Percentiles rank a stretch among this genome's conserved stretches.
These are phyloP conservation scores for Ceriops tagal DNA, from an alignment of 345 rosid genomes.

Conservation along the genomic window DNA sequence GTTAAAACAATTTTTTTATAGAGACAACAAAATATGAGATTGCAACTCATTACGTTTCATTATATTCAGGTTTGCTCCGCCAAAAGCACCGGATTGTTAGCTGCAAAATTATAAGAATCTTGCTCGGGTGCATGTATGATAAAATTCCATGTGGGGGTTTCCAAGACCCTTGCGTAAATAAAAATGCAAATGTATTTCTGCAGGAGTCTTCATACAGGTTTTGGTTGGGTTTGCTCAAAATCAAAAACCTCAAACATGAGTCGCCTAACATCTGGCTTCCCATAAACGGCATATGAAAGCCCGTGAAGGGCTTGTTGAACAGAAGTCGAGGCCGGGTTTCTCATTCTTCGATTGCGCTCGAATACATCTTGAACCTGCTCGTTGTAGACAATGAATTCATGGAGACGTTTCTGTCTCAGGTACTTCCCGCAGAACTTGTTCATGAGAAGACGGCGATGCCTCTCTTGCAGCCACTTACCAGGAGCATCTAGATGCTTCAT, in stretches of 20 bases:
- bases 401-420: conserved; percentile 75
- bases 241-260: conserved; percentile 94
- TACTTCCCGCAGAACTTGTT: conserved; percentile 92
- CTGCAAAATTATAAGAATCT: too few relatives aligned
- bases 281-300: conserved; percentile 71
- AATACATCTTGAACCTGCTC: conserved; percentile 73
- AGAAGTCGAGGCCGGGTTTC: conserved; percentile 80
- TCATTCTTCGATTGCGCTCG: conserved; percentile 71
- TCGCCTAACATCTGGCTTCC: conserved; percentile 84
- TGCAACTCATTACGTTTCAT: too few relatives aligned
- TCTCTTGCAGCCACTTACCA: conserved; percentile 83
- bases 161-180: too few relatives aligned
- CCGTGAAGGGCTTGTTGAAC: conserved; percentile 95
- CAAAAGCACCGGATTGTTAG: too few relatives aligned
- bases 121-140: not conserved
- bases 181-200: not conserved
- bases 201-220: conserved; percentile 45
- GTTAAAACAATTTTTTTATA: too few relatives aligned
- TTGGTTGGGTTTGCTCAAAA: conserved; percentile 90
- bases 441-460: conserved; percentile 75
- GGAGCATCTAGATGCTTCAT: conserved; percentile 98
- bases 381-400: conserved; percentile 50
- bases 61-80: too few relatives aligned
- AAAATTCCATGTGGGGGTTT: not conserved
- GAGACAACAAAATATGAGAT: too few relatives aligned